Conservation (phyloP, 257 asterid genomes). For the Paraleonurus japonicus region DNA sequence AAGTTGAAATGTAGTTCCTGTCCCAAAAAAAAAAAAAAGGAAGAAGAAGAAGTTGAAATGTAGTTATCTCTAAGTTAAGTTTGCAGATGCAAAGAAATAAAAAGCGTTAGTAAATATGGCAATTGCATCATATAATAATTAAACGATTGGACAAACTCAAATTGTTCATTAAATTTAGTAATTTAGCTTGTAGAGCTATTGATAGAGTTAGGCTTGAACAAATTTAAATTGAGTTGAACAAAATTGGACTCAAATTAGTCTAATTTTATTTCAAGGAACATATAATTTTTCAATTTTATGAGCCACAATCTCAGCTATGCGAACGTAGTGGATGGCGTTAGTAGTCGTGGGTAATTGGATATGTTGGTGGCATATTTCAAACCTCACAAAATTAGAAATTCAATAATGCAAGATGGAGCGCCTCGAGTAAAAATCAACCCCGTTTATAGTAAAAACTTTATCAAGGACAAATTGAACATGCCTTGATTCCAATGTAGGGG, state of each 20-base stretch:
- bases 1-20: too few relatives aligned
- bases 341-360: conserved; percentile 2
- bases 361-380: not conserved
- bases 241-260: not conserved
- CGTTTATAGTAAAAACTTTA: not conserved
- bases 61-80: not conserved
- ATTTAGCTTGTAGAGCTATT: too few relatives aligned
- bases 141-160: too few relatives aligned
- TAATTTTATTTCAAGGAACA: too few relatives aligned
- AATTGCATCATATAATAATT: too few relatives aligned
- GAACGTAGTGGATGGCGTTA: not conserved
- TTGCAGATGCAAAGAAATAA: not conserved
- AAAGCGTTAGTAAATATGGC: not conserved
- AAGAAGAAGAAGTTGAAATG: too few relatives aligned
- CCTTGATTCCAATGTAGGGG: conserved; percentile 5
- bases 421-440: not conserved
- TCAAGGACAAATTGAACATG: not conserved
- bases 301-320: too few relatives aligned
- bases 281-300: too few relatives aligned
- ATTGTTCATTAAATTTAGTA: too few relatives aligned
- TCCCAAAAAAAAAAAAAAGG: too few relatives aligned
- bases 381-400: conserved; percentile 11
- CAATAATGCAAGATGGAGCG: not conserved
- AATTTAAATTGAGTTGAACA: not conserved
- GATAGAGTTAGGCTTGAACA: too few relatives aligned